Conservation (phyloP, 805 yeast species). For the Candida ficus region DNA sequence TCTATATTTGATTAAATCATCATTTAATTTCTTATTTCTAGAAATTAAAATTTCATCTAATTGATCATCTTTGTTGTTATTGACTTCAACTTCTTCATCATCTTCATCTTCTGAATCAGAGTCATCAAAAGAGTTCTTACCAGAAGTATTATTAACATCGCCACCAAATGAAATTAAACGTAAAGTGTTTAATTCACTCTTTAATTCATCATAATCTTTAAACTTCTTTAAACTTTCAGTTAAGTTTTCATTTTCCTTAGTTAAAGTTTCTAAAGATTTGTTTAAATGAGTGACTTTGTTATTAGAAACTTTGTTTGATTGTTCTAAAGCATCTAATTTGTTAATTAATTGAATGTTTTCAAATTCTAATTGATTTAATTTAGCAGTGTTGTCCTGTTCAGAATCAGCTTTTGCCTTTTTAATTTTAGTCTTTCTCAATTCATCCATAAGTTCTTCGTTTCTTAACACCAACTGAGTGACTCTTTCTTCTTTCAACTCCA, state of each 20-base stretch:
- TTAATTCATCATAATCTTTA: slow-evolving; percentile 75
- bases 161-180: slow-evolving; percentile 81
- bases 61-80: slow-evolving; percentile 20
- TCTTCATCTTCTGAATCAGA: slow-evolving; percentile 23
- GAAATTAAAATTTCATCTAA: slow-evolving; percentile 59
- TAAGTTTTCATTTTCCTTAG: slow-evolving; percentile 45
- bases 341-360: slow-evolving; percentile 64
- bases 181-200: slow-evolving; percentile 66
- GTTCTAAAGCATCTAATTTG: slow-evolving; percentile 46
- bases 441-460: slow-evolving; percentile 67
- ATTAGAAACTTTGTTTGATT: slow-evolving; percentile 14
- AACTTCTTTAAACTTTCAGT: slow-evolving; percentile 45
- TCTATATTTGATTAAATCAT: slow-evolving; percentile 63
- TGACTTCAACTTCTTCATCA: slow-evolving; percentile 26
- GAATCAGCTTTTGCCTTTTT: slow-evolving; percentile 38
- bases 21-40: slow-evolving; percentile 68
- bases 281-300: slow-evolving; percentile 15
- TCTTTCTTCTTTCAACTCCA: slow-evolving; percentile 69
- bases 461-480: slow-evolving; percentile 68
- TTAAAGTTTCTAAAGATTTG: slow-evolving; percentile 33
- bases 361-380: slow-evolving; percentile 53
- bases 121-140: slow-evolving; percentile 2
- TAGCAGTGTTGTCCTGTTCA: slow-evolving; percentile 36
- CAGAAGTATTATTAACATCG: slow-evolving; percentile 30
- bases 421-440: slow-evolving; percentile 47